These are phyloP conservation scores for Claviceps sp. DNA, from an alignment of 2,329 filamentous ascomycete genomes.

Conservation along the genomic window DNA sequence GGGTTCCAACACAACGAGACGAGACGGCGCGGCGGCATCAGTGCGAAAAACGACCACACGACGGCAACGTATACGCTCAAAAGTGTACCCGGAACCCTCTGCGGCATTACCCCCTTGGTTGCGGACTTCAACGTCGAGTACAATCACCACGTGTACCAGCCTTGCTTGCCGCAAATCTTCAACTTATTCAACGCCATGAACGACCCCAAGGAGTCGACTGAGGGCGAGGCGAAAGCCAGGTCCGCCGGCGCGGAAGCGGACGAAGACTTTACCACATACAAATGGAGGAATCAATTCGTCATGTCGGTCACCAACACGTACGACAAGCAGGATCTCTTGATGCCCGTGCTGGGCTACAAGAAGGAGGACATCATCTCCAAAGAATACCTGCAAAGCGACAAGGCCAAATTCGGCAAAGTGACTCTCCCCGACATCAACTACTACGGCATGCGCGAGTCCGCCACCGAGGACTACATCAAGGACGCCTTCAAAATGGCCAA, in stretches of 20 bases:
- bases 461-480: slow-evolving; percentile 19
- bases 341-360: slow-evolving; percentile 18
- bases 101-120: slow-evolving; percentile 27
- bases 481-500: slow-evolving; percentile 18
- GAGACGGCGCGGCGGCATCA: slow-evolving; percentile 24
- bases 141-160: slow-evolving; percentile 29
- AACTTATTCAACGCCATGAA: slow-evolving; percentile 17
- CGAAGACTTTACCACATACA: slow-evolving; percentile 11
- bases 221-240: neutral
- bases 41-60: slow-evolving; percentile 25
- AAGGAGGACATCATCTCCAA: slow-evolving; percentile 13
- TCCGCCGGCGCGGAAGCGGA: neutral
- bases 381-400: slow-evolving; percentile 17
- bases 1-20: slow-evolving; percentile 17
- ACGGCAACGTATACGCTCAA: slow-evolving; percentile 31
- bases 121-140: slow-evolving; percentile 31
- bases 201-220: slow-evolving; percentile 5
- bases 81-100: slow-evolving; percentile 27
- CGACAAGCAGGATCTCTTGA: slow-evolving; percentile 21
- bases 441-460: slow-evolving; percentile 20
- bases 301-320: slow-evolving; percentile 21
- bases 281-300: slow-evolving; percentile 21
- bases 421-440: slow-evolving; percentile 21
- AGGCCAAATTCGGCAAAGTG: slow-evolving; percentile 17
- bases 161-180: slow-evolving; percentile 27